These are phyloP conservation scores for Fremontodendron californicum DNA, from an alignment of 345 rosid genomes.

Conservation along the genomic window DNA sequence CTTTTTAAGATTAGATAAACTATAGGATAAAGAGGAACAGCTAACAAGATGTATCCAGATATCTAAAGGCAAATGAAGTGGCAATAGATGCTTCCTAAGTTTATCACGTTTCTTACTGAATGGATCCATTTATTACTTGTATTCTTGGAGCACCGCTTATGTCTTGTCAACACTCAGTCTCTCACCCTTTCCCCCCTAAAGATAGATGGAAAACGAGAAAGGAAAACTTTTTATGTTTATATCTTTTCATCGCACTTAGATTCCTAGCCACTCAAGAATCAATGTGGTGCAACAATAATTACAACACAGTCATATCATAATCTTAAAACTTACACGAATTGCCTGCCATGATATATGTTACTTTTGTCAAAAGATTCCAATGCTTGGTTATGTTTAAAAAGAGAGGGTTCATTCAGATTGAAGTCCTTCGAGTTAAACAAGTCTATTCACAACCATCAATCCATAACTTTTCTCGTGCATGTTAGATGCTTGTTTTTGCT, in stretches of 20 bases:
- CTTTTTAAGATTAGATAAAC: neutral
- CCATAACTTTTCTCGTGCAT: neutral
- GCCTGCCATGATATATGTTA: neutral
- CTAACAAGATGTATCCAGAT: neutral
- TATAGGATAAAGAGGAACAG: neutral
- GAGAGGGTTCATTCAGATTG: neutral
- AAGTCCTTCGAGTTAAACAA: neutral
- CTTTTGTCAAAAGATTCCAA: conserved; percentile 2
- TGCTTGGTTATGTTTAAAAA: neutral
- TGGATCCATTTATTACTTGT: neutral
- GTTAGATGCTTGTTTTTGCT: neutral
- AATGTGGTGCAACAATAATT: conserved; percentile 8
- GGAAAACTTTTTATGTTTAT: neutral
- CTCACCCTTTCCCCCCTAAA: neutral
- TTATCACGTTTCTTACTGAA: neutral
- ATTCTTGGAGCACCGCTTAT: neutral
- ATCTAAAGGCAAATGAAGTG: neutral
- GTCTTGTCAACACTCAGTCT: neutral
- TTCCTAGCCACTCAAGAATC: conserved; percentile 4
- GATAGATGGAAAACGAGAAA: neutral
- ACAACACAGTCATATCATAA: neutral
- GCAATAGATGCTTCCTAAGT: neutral
- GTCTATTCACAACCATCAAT: neutral
- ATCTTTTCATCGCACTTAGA: neutral
- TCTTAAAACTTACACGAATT: conserved; percentile 8